Evolutionary conservation across 2,329 filamentous ascomycete genomes (phyloP), one percentile per base, ranked within the genome.

Genomic region (Trichoderma polysporum): DNA sequence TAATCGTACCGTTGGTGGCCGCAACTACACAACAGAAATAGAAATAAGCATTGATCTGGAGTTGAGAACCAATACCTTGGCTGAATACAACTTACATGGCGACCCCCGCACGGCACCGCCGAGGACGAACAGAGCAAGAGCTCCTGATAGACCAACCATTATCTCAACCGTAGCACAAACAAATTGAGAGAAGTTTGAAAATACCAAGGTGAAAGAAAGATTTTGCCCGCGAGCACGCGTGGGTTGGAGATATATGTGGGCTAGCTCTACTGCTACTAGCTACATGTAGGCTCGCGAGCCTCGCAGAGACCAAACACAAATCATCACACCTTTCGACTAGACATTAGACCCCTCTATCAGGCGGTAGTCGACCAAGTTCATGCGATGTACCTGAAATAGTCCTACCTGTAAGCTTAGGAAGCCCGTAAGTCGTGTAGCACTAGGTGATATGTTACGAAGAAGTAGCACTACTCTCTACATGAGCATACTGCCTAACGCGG

Each of bases 41-140:
- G 25, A 22, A 41, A 33, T 66, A 19, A 37, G 31, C 37, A 39
- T 37, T 27, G 33, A 13, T 27, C 39, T 13, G 47, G 10, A 31
- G 12, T 39, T 19, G 63, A 31, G 25, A n/a, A 27, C 19, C 17
- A 29, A 9, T 3, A 10, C 29, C 13, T 47, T 59, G 2, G 19
- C 25, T 53, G 31, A 25, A 39, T 59, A 8, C 7, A 54, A 33
- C 60, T 56, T 53, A 68, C 62, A 59, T 39, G 25, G 62, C 53
- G 62, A 50, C 27, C 53, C 62, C 39, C 22, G 50, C 52, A 66
- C 61, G 17, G 45, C 63, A 1, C 41, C 35, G 25, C 54, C 45
- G 8, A 66, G 41, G 27, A 25, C 54, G 35, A 66, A 22, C 33
- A 66, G 27, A 58, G 39, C 54, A 66, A 66, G 33, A 53, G 45